Conservation (phyloP, 331 rosid species). For the Quercus lobata region DNA sequence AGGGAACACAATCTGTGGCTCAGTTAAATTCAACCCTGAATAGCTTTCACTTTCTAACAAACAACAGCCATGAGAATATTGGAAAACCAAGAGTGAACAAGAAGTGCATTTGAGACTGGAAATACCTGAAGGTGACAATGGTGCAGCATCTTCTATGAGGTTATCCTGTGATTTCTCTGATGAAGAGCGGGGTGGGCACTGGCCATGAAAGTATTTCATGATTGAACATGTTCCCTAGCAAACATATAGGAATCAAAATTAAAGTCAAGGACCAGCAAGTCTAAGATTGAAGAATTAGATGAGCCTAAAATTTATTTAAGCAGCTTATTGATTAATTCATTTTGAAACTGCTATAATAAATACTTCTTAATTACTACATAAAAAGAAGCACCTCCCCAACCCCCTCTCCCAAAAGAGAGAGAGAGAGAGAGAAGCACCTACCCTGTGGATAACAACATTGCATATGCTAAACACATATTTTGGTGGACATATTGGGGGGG, state of each 20-base stretch:
- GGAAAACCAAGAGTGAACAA: slow-evolving; percentile 1
- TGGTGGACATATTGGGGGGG: not conserved
- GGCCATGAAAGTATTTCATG: slow-evolving; percentile 69
- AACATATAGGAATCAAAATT: not conserved
- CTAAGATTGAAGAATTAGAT: not conserved
- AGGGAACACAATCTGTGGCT: slow-evolving; percentile 35
- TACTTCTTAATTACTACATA: not conserved
- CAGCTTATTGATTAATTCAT: not conserved
- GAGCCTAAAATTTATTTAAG: not conserved
- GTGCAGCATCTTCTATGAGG: slow-evolving; percentile 41
- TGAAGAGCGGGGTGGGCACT: slow-evolving; percentile 30
- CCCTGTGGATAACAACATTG: not conserved
- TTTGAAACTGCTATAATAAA: not conserved
- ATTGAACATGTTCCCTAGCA: slow-evolving; percentile 79
- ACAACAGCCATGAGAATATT: slow-evolving; percentile 18
- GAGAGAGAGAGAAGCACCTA: not conserved
- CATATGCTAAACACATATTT: not conserved
- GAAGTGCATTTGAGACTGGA: slow-evolving; percentile 22
- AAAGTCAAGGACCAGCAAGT: slow-evolving; percentile 14
- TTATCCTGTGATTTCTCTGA: slow-evolving; percentile 36
- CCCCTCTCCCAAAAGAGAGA: too few species aligned
- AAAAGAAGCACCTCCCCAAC: not conserved
- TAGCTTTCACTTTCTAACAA: slow-evolving; percentile 48
- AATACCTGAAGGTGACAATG: slow-evolving; percentile 60
- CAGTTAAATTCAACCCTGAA: slow-evolving; percentile 35